Evolutionary conservation across 768 basidiomycete species (phyloP).

Genomic region (Coprinopsis marcescibilis): DNA sequence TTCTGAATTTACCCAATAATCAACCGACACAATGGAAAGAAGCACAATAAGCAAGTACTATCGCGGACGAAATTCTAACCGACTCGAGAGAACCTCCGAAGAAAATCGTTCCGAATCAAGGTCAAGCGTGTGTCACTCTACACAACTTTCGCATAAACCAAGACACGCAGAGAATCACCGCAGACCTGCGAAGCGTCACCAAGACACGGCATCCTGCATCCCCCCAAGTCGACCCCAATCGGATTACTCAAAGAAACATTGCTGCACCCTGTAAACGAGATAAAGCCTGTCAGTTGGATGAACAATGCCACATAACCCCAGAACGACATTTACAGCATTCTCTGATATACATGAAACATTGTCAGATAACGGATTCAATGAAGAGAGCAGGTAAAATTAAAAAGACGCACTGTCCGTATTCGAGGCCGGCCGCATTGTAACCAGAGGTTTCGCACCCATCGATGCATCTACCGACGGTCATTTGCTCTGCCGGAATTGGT

Average conservation of each 20-base stretch:
- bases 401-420: conserved; percentile 16
- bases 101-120: background rate
- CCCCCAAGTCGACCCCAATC: conserved; percentile 2
- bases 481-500: conserved; percentile 13
- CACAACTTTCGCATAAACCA: conserved; percentile 2
- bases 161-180: conserved; percentile 12
- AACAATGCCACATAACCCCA: background rate
- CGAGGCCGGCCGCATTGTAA: conserved; percentile 15
- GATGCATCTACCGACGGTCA: conserved; percentile 18
- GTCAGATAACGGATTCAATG: background rate
- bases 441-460: conserved; percentile 14
- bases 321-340: conserved; percentile 16
- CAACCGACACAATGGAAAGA: too few species aligned
- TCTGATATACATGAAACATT: background rate
- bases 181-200: conserved; percentile 16
- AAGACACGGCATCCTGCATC: conserved; percentile 15
- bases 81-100: conserved; percentile 16
- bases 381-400: background rate
- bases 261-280: conserved; percentile 12
- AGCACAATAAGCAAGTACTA: too few species aligned
- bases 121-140: background rate
- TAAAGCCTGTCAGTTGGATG: background rate
- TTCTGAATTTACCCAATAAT: too few species aligned
- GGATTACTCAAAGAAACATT: conserved; percentile 13
- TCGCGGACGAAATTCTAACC: too few species aligned